Evolutionary conservation across 306 rosid genomes (phyloP).

Genomic region (Astragalus glycyphyllos): DNA sequence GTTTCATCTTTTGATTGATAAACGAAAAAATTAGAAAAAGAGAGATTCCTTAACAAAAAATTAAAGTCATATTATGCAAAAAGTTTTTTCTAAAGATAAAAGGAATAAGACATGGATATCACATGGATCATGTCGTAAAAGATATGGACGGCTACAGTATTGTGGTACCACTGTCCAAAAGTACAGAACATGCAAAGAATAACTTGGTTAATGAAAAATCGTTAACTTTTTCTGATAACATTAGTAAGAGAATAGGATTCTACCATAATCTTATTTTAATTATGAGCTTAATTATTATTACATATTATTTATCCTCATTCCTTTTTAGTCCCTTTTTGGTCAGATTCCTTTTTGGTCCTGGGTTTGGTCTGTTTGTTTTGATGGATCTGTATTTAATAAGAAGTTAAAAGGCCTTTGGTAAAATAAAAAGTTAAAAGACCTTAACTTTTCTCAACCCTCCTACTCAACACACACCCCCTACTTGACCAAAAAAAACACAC

Average conservation of each 20-base stretch:
- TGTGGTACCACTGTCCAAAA: slow-evolving; percentile 17
- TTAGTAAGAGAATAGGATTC: slow-evolving; percentile 32
- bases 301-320: slow-evolving; percentile 7
- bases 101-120: slow-evolving; percentile 7
- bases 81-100: background rate
- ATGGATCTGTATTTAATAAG: too few species aligned
- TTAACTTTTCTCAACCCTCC: too few species aligned
- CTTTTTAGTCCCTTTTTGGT: background rate
- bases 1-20: slow-evolving; percentile 1
- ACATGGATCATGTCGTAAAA: slow-evolving; percentile 6
- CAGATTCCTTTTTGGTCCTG: background rate
- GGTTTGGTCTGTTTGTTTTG: background rate
- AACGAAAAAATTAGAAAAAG: background rate
- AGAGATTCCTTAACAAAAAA: slow-evolving; percentile 32
- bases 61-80: background rate
- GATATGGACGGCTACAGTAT: slow-evolving; percentile 2
- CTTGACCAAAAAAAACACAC: too few species aligned
- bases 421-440: too few species aligned
- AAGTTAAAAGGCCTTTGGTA: too few species aligned
- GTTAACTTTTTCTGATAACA: slow-evolving; percentile 4
- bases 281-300: background rate
- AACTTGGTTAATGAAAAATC: slow-evolving; percentile 24
- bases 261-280: background rate
- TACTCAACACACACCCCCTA: too few species aligned
- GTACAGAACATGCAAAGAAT: slow-evolving; percentile 39